Percentiles rank a stretch among this genome's conserved stretches.
Evolutionary conservation across 139 green algal genomes (phyloP).

Genomic region (Edaphochlamys debaryana): DNA sequence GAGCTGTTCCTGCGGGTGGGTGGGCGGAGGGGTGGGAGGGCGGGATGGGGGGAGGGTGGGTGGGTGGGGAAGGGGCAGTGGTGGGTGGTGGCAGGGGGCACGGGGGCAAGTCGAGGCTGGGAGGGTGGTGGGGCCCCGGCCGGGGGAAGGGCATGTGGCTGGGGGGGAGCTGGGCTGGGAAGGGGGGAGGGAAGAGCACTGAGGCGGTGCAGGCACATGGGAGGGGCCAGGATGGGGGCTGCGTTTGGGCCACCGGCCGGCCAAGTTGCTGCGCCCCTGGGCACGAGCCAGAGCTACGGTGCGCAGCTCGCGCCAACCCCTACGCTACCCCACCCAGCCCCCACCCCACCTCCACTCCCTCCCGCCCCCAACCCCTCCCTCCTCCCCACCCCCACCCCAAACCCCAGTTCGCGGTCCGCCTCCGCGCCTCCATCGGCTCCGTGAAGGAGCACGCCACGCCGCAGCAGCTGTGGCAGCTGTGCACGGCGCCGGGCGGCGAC

Average conservation of each 20-base stretch:
- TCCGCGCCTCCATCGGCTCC: conserved; percentile 51
- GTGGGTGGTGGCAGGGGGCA: background rate
- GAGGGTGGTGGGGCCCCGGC: background rate
- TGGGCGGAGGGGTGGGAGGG: no score
- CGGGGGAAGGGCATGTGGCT: background rate
- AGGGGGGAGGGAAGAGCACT: background rate
- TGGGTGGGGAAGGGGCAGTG: no score
- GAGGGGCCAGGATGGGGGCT: no score
- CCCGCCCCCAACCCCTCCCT: background rate
- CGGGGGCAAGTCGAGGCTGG: background rate
- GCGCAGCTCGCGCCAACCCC: no score
- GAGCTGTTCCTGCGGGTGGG: conserved; percentile 49
- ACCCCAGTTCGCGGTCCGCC: conserved; percentile 22
- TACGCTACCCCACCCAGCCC: no score
- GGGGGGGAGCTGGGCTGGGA: no score
- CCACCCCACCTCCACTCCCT: background rate
- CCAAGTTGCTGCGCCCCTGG: no score
- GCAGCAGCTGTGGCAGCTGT: conserved; percentile 54
- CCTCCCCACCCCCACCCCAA: background rate
- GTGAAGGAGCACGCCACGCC: conserved; percentile 51
- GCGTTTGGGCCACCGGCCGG: no score
- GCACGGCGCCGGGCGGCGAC: conserved; percentile 43
- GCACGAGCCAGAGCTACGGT: no score
- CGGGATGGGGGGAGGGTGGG: no score
- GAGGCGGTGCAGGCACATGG: no score